Evolutionary conservation across 768 basidiomycete species (phyloP).

Genomic region (Termitomyces sp.): DNA sequence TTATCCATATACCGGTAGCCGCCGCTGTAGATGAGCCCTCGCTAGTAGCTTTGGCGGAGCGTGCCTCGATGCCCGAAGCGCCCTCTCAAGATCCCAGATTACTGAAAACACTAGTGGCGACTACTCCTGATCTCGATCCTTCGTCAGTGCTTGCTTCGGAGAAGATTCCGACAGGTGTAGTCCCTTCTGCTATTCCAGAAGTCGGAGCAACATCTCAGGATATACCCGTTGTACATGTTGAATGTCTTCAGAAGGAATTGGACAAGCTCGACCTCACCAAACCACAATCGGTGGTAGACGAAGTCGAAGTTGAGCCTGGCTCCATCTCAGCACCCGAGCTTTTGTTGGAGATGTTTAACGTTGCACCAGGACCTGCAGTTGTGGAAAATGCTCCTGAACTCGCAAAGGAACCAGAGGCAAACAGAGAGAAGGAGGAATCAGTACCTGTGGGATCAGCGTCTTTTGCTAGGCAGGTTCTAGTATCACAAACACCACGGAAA

Average conservation of each 20-base stretch:
- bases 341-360: background rate
- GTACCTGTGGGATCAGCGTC: background rate
- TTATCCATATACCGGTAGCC: background rate
- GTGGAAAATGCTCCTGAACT: background rate
- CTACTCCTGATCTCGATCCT: constrained; percentile 4
- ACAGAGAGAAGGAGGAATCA: background rate
- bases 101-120: constrained; percentile 6
- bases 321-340: background rate
- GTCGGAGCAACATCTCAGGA: background rate
- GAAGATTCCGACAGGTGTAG: background rate
- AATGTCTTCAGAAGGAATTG: background rate
- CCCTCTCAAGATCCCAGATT: background rate
- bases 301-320: background rate
- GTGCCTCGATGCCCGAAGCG: background rate
- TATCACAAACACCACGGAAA: background rate
- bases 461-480: background rate
- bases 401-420: background rate
- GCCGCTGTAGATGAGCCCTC: background rate
- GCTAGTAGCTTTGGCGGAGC: background rate
- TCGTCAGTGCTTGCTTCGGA: constrained; percentile 8
- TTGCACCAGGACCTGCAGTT: background rate
- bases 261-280: background rate
- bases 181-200: background rate
- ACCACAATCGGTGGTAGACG: background rate
- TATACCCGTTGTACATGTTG: background rate